These are phyloP conservation scores for Podochytrium sp. DNA, from an alignment of 192 early-diverging fungal genomes.

Conservation along the genomic window DNA sequence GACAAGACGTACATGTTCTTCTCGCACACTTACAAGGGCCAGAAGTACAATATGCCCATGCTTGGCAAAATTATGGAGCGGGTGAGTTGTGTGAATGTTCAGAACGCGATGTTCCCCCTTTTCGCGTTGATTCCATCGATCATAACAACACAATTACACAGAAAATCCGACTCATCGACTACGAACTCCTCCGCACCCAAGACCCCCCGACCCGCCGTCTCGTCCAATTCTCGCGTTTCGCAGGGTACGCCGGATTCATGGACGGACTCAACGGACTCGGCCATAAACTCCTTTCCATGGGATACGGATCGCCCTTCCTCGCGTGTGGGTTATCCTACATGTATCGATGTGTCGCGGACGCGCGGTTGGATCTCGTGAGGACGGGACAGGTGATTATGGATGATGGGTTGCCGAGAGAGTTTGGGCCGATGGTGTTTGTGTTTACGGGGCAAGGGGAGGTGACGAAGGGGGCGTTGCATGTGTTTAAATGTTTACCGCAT, in stretches of 20 bases:
- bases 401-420: constrained; percentile 84
- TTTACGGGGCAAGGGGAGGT: constrained; percentile 95
- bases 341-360: constrained; percentile 59
- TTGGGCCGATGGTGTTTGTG: constrained; percentile 88
- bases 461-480: constrained; percentile 83
- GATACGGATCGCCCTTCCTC: constrained; percentile 95
- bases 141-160: constrained; percentile 31
- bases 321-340: constrained; percentile 36
- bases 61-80: constrained; percentile 88
- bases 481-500: constrained; percentile 91
- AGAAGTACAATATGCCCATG: constrained; percentile 90
- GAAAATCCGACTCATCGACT: constrained; percentile 92
- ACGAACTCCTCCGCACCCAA: constrained; percentile 92
- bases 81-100: constrained; percentile 45
- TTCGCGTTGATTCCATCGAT: too few relatives aligned
- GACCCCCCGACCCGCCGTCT: constrained; percentile 74
- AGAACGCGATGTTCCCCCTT: too few relatives aligned
- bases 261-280: constrained; percentile 92
- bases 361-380: constrained; percentile 57
- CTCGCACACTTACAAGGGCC: constrained; percentile 98
- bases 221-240: constrained; percentile 91
- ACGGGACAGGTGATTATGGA: constrained; percentile 82
- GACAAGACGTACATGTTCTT: constrained; percentile 95
- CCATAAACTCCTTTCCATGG: constrained; percentile 83
- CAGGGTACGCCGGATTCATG: constrained; percentile 91